Conservation (phyloP, 1,284 basidiomycete species). For the Ganoderma multipileum region DNA sequence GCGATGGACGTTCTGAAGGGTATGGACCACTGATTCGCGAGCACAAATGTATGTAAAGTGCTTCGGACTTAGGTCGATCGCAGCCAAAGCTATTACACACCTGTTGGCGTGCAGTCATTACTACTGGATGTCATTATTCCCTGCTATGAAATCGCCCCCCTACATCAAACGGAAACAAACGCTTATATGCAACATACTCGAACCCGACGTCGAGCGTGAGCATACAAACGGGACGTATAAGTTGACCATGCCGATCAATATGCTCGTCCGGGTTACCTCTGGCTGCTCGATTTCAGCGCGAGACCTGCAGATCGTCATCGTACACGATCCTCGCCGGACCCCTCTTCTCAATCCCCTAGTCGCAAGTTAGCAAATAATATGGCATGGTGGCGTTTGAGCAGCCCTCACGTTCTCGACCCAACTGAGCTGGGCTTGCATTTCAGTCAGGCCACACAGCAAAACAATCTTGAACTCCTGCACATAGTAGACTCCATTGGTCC, state of each 20-base stretch:
- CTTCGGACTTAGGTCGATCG: background rate
- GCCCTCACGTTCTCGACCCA: slow-evolving; percentile 51
- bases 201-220: background rate
- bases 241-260: background rate
- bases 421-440: slow-evolving; percentile 50
- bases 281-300: background rate
- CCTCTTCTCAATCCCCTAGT: slow-evolving; percentile 10
- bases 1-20: too few relatives aligned
- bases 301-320: slow-evolving; percentile 25
- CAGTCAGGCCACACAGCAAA: slow-evolving; percentile 55
- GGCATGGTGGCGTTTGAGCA: too few relatives aligned
- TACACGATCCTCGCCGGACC: slow-evolving; percentile 29
- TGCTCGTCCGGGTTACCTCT: background rate
- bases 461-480: slow-evolving; percentile 52
- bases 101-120: background rate
- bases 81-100: background rate
- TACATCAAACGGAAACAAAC: background rate
- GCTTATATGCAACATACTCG: background rate
- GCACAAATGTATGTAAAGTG: background rate
- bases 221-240: background rate
- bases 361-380: background rate
- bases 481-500: slow-evolving; percentile 41
- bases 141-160: background rate
- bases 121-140: background rate
- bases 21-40: background rate